phyloP scores from a whole-genome alignment of 2,329 filamentous ascomycete genomes.

The Cladophialophora immunda region DNA sequence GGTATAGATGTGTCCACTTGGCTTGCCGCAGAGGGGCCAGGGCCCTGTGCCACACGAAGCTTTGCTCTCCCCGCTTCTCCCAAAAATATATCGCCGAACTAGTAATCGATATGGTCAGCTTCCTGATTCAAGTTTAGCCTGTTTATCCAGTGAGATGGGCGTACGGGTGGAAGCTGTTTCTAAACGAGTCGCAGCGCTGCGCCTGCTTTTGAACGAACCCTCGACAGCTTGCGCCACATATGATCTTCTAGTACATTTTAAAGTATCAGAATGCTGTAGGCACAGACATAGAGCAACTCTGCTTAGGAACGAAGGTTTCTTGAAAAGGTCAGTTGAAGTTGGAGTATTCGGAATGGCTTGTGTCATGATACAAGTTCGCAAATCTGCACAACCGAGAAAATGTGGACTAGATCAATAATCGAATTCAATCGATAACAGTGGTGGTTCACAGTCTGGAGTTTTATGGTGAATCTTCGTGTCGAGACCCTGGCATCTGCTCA shows the following conservation, averaged over 20 bases:
- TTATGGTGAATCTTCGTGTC: too few species aligned
- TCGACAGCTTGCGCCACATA: not conserved
- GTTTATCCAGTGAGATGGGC: not conserved
- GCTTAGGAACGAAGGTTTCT: not conserved
- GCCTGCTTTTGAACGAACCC: not conserved
- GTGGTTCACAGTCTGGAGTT: too few species aligned
- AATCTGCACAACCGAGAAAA: not conserved
- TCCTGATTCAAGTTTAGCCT: not conserved
- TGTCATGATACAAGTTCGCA: not conserved
- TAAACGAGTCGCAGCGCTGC: not conserved
- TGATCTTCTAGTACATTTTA: not conserved
- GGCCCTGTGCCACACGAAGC: not conserved
- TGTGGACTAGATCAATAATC: too few species aligned
- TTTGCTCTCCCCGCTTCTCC: not conserved
- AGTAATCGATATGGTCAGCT: not conserved
- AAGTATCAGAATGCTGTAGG: not conserved
- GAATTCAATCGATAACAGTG: too few species aligned
- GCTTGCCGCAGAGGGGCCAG: not conserved
- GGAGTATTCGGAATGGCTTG: not conserved
- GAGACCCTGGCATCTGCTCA: too few species aligned
- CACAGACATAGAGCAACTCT: not conserved
- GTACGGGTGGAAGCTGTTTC: not conserved
- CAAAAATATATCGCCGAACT: not conserved
- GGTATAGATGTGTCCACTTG: not conserved
- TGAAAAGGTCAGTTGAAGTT: not conserved